Evolutionary conservation across 805 yeast species (phyloP), one percentile per base, ranked within the genome.

Genomic region (Sungouiella thailandica): DNA sequence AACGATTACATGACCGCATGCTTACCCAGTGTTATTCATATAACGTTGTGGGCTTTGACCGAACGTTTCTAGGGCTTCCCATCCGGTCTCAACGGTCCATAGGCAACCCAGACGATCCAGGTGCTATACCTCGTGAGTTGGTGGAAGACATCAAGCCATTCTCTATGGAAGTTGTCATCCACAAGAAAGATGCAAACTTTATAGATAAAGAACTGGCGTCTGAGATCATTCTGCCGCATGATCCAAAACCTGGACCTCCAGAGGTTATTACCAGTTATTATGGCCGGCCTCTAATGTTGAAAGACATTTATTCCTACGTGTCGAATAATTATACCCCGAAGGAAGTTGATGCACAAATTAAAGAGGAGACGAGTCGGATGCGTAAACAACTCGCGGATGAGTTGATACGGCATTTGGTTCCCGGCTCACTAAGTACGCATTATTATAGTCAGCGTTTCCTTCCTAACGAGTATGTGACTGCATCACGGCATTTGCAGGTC

Each of bases 21-120:
- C 41, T 60, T 13, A 52, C 51, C 23, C 49, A 54, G 26, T 52
- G 54, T 12, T 45, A 49, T 23, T 62, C 62, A 8, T 64, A 64
- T 41, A 63, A 65, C 43, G 68, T 65, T 7, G 47, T 62, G 3
- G 72, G 72, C 4, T 63, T 63, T 43, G 72, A 66, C 44, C 48
- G 60, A 31, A 50, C 60, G 17, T 42, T 64, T 19, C 49, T 58
- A 17, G 72, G 72, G 2, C 47, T 62, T 18, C 72, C 72, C 2
- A 39, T 65, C 19, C 41, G 56, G 14, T 35, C 40, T 7, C 57
- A 56, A 7, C 50, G 52, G 27, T 36, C 47, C 23, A 19, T n/a
- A 17, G 23, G 22, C 12, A 32, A 41, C 11, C 50, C 47, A 14
- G 37, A 35, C 12, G 40, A 43, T 7, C 5, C 16, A 4, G 24